These are phyloP conservation scores for Pneumocystis canis DNA, from an alignment of 1,139 yeast genomes.

Conservation along the genomic window DNA sequence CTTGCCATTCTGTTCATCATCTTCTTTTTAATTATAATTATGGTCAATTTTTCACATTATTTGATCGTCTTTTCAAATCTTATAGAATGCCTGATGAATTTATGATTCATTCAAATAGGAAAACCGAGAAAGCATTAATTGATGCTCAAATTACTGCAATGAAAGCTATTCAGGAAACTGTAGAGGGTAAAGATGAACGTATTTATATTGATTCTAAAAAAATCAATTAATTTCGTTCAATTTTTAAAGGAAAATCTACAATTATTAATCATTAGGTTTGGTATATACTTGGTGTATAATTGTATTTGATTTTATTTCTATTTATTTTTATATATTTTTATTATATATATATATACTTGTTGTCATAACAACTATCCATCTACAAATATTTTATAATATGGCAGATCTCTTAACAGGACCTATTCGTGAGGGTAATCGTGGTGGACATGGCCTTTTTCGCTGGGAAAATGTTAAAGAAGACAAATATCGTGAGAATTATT, in stretches of 20 bases:
- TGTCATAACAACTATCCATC: background rate
- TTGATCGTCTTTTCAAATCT: slow-evolving; percentile 93
- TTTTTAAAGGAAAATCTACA: background rate
- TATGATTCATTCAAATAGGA: slow-evolving; percentile 53
- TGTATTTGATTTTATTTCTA: too few relatives aligned
- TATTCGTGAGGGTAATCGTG: slow-evolving; percentile 20
- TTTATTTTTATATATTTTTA: background rate
- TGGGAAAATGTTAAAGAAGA: slow-evolving; percentile 22
- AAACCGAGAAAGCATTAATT: slow-evolving; percentile 52
- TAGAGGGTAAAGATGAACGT: slow-evolving; percentile 61
- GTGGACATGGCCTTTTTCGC: slow-evolving; percentile 20
- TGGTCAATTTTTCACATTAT: slow-evolving; percentile 92
- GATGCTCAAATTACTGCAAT: slow-evolving; percentile 50
- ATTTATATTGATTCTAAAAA: slow-evolving; percentile 3
- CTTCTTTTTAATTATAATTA: slow-evolving; percentile 92
- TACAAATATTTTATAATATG: background rate
- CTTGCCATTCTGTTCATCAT: slow-evolving; percentile 95
- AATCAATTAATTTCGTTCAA: background rate
- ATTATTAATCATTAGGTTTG: background rate
- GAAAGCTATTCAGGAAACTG: slow-evolving; percentile 64
- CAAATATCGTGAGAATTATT: slow-evolving; percentile 19
- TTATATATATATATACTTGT: too few relatives aligned
- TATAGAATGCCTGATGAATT: slow-evolving; percentile 80
- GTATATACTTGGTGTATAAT: background rate
- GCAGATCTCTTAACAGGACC: slow-evolving; percentile 5